Evolutionary conservation across 768 basidiomycete genomes (phyloP).

Genomic region (Chiua virens): DNA sequence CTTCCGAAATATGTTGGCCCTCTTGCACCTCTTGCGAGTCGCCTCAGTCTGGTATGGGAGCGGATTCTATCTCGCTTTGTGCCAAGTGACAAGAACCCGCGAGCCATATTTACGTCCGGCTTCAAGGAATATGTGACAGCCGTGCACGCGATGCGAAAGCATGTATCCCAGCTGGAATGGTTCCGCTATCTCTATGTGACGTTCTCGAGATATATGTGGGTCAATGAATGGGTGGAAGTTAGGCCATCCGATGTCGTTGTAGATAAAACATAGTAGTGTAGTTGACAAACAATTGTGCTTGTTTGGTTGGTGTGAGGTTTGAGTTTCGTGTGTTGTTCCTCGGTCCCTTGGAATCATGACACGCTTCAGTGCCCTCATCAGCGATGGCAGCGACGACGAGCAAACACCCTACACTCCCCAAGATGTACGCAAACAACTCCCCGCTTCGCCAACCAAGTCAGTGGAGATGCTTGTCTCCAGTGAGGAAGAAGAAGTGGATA

Average conservation of each 20-base stretch:
- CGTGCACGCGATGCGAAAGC: constrained; percentile 67
- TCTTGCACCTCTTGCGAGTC: constrained; percentile 50
- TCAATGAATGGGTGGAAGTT: constrained; percentile 76
- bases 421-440: constrained; percentile 17
- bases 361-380: constrained; percentile 65
- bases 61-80: constrained; percentile 4
- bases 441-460: constrained; percentile 20
- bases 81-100: neutral
- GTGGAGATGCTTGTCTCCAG: constrained; percentile 30
- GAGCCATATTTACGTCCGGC: constrained; percentile 54
- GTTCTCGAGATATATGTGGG: constrained; percentile 91
- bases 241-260: neutral
- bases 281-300: constrained; percentile 17
- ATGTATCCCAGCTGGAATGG: constrained; percentile 81
- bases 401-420: constrained; percentile 35
- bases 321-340: constrained; percentile 19
- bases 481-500: constrained; percentile 28
- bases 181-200: constrained; percentile 83
- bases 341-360: constrained; percentile 44
- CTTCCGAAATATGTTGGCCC: constrained; percentile 60
- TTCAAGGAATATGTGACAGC: constrained; percentile 54
- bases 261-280: neutral
- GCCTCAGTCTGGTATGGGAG: constrained; percentile 38
- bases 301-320: constrained; percentile 28
- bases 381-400: constrained; percentile 57